These are phyloP conservation scores for Neonectria magnoliae DNA, from an alignment of 2,329 filamentous ascomycete species.

Conservation along the genomic window DNA sequence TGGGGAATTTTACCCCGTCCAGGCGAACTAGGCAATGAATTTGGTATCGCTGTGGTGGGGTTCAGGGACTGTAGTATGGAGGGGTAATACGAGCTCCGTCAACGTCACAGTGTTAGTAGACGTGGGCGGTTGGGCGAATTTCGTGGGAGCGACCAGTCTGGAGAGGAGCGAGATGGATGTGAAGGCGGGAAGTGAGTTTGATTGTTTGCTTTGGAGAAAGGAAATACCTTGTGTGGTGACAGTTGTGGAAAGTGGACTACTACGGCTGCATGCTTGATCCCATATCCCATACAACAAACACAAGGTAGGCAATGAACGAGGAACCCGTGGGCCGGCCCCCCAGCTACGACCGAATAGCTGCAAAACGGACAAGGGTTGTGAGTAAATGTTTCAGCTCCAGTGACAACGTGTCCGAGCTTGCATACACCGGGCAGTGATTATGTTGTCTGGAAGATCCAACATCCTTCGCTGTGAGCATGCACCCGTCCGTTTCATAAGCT, in stretches of 20 bases:
- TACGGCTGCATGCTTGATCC: neutral
- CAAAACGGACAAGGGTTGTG: neutral
- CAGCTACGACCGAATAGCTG: constrained; percentile 13
- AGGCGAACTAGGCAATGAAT: constrained; percentile 23
- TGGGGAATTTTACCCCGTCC: constrained; percentile 25
- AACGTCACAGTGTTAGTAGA: neutral
- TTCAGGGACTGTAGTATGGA: constrained; percentile 25
- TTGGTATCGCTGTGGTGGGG: constrained; percentile 27
- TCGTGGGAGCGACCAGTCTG: neutral
- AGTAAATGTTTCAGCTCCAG: neutral
- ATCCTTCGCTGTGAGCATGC: neutral
- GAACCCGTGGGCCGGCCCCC: constrained; percentile 12
- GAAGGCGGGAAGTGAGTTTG: neutral
- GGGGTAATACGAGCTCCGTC: constrained; percentile 32
- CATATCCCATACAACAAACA: neutral
- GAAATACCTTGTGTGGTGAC: neutral
- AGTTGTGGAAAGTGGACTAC: neutral
- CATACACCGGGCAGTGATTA: neutral
- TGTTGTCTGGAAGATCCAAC: neutral
- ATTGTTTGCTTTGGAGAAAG: neutral
- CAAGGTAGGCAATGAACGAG: neutral
- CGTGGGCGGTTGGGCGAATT: neutral
- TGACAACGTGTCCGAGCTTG: neutral
- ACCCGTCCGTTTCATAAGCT: neutral
- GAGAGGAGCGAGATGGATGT: neutral